A percentile compares a stretch with the other conserved stretches of the same genome.
Conservation (phyloP, 164 flowering plant species). For the Aristolochia contorta region DNA sequence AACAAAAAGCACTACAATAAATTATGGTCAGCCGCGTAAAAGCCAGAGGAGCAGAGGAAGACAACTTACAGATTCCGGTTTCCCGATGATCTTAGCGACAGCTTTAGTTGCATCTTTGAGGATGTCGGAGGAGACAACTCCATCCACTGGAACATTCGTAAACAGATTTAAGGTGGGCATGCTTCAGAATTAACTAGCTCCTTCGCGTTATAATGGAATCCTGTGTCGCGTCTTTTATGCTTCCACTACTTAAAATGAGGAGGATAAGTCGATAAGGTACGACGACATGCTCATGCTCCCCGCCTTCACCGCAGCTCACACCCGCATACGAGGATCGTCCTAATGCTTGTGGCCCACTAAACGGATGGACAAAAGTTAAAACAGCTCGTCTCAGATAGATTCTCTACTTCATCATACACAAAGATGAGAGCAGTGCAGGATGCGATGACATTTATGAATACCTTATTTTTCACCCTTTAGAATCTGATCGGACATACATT, state of each 20-base stretch:
- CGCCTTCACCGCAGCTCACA: neutral
- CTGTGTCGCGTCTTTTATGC: neutral
- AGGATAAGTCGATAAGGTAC: neutral
- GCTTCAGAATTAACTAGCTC: neutral
- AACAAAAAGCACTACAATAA: too few relatives aligned
- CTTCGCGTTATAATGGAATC: too few relatives aligned
- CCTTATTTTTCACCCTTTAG: neutral
- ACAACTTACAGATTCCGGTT: conserved; percentile 72
- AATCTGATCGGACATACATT: too few relatives aligned
- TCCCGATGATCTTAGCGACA: conserved; percentile 83
- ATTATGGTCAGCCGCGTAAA: too few relatives aligned
- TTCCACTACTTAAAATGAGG: neutral
- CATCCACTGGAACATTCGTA: conserved; percentile 79
- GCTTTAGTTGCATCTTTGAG: conserved; percentile 87
- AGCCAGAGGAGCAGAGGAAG: neutral
- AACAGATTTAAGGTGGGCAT: conserved; percentile 85
- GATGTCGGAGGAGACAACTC: conserved; percentile 74
- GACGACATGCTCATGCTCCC: neutral
- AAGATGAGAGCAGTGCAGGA: too few relatives aligned
- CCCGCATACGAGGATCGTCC: too few relatives aligned
- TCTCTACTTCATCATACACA: too few relatives aligned
- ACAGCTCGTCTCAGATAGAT: too few relatives aligned
- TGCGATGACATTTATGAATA: neutral
- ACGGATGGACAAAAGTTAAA: too few relatives aligned
- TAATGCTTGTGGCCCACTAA: too few relatives aligned